Evolutionary conservation across 306 rosid species (phyloP), one percentile per base, ranked within the genome.

Genomic region (Glycine tomentella): DNA sequence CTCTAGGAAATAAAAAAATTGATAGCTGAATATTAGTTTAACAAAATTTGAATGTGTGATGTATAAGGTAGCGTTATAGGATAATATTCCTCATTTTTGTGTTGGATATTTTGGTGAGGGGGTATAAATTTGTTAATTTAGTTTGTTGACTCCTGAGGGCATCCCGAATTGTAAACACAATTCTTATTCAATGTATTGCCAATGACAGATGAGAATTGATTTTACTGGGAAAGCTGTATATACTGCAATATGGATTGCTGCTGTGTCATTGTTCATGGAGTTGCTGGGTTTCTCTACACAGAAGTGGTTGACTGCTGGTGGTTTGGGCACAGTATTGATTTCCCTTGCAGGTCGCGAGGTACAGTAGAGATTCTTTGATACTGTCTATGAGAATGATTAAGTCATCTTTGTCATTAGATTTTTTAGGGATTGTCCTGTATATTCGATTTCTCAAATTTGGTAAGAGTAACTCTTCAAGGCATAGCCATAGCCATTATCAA

Each of bases 321-420:
- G 99, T 87, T 90, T 96, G 59, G 98, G 99, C 58, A 96, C 98
- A 46, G 97, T 96, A 20, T 82, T 96, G 81, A 90, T 96, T 50
- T 93, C 99, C 33, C 97, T 96, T 81, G 87, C 99, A 36, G 98
- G 98, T 70, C 98, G 99, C 68, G 99, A 96, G 99, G 99, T 96
- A 87, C 74, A n/a, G 42, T 77, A 40, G 40, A 3, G 55, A 83
- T 73, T 88, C 83, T 82, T 80, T 64, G 48, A 49, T 55, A 16
- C 5, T 36, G 40, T 36, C 5, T 36, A 36, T 36, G 40, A 36
- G 40, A 36, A 36, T 36, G 40, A 36, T 36, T 36, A 36, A 3
- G 40, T 36, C 40, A 36, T 36, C 40, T 36, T 36, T 36, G 40
- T 36, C 40, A 36, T 36, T 36, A 36, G 40, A 36, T 2, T 36